These are phyloP conservation scores for Suhomyces kilbournensis DNA, from an alignment of 805 yeast genomes.

Conservation along the genomic window DNA sequence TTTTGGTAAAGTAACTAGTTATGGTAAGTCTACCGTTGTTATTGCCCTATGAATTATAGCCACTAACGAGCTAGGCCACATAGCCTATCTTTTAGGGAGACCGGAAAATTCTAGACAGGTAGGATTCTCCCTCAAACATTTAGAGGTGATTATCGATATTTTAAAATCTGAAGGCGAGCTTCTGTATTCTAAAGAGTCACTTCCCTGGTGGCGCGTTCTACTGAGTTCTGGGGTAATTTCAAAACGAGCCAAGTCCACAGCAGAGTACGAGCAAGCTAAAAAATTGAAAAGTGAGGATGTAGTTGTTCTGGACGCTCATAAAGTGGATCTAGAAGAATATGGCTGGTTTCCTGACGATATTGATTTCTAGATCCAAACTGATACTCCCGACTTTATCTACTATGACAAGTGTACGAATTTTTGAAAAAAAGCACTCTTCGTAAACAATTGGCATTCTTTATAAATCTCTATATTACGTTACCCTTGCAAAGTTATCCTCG, in stretches of 20 bases:
- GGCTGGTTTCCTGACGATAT: slow-evolving; percentile 73
- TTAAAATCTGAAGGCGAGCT: slow-evolving; percentile 15
- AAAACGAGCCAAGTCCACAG: slow-evolving; percentile 41
- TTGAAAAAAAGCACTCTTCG: background rate
- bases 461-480: background rate
- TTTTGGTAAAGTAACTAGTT: slow-evolving; percentile 61
- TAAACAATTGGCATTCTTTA: too few relatives aligned
- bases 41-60: background rate
- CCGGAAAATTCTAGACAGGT: slow-evolving; percentile 75
- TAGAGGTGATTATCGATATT: slow-evolving; percentile 18
- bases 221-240: slow-evolving; percentile 63
- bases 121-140: slow-evolving; percentile 64
- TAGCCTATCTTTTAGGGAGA: slow-evolving; percentile 58
- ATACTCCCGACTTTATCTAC: background rate
- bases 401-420: background rate
- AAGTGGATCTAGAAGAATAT: slow-evolving; percentile 41
- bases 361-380: slow-evolving; percentile 13
- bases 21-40: slow-evolving; percentile 40
- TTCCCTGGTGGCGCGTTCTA: slow-evolving; percentile 85
- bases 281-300: slow-evolving; percentile 49
- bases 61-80: slow-evolving; percentile 46
- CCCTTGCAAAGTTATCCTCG: background rate
- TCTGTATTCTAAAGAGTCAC: slow-evolving; percentile 20
- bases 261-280: slow-evolving; percentile 46
- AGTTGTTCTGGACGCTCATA: slow-evolving; percentile 28